Evolutionary conservation across 768 basidiomycete species (phyloP).

Genomic region (Tulasnella sp.): DNA sequence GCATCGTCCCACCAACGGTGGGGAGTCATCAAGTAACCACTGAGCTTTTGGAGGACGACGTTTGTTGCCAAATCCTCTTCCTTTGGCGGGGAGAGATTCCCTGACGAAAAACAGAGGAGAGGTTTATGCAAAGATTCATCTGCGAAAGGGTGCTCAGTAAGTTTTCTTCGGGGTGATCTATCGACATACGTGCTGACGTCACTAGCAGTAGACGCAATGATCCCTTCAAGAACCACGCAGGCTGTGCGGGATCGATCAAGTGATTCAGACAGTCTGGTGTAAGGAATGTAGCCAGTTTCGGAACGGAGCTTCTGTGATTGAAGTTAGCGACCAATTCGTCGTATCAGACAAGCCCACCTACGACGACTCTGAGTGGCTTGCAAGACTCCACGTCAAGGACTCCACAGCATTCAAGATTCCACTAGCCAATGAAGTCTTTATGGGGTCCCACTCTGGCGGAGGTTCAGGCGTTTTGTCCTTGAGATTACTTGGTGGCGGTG

Average conservation of each 20-base stretch:
- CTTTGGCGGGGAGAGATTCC: too few relatives aligned
- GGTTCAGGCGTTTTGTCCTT: constrained; percentile 1
- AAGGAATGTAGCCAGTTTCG: constrained; percentile 1
- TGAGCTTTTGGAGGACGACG: constrained; percentile 38
- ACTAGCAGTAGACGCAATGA: constrained; percentile 40
- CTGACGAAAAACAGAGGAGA: too few relatives aligned
- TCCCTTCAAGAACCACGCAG: constrained; percentile 38
- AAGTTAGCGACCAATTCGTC: too few relatives aligned
- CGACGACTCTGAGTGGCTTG: neutral
- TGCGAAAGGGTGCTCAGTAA: too few relatives aligned
- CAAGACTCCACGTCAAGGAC: neutral
- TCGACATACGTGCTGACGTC: constrained; percentile 44
- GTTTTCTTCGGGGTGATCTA: too few relatives aligned
- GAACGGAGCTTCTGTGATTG: neutral
- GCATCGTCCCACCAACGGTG: too few relatives aligned
- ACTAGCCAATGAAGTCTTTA: neutral
- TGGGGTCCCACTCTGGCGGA: neutral
- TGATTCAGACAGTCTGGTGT: neutral
- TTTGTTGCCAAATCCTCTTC: constrained; percentile 18
- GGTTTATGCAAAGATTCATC: too few relatives aligned
- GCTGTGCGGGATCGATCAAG: constrained; percentile 19
- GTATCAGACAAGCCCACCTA: neutral
- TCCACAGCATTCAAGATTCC: neutral
- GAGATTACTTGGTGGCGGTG: neutral
- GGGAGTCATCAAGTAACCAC: constrained; percentile 36